Percentiles rank a stretch among this genome's conserved stretches.
Conservation (phyloP, 2,329 filamentous ascomycete species). For the Zasmidium cellare region DNA sequence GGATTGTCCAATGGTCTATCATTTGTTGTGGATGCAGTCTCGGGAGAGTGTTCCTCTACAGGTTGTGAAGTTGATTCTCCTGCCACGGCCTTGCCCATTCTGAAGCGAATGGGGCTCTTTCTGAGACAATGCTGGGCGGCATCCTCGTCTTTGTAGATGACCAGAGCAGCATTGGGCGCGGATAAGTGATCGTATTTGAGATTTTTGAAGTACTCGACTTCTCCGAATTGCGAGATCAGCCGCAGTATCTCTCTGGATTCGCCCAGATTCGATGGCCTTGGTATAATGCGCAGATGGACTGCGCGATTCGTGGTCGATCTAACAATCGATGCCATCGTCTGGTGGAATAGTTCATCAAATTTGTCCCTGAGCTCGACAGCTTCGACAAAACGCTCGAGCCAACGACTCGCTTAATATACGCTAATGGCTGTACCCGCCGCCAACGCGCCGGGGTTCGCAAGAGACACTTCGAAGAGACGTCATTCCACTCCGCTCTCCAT, state of each 20-base stretch:
- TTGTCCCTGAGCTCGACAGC: no score
- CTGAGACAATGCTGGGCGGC: slow-evolving; percentile 44
- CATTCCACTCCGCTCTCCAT: no score
- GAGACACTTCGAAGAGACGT: no score
- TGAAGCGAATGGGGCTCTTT: slow-evolving; percentile 49
- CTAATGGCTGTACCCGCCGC: no score
- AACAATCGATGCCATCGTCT: slow-evolving; percentile 18
- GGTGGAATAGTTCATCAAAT: not conserved
- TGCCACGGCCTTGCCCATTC: slow-evolving; percentile 35
- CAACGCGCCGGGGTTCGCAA: no score
- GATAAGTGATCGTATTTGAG: slow-evolving; percentile 49
- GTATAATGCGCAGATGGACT: slow-evolving; percentile 49
- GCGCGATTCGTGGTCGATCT: slow-evolving; percentile 42
- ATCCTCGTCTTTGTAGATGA: slow-evolving; percentile 46
- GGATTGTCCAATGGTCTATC: not conserved
- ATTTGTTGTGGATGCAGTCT: not conserved
- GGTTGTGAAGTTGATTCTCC: slow-evolving; percentile 11
- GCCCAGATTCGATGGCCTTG: slow-evolving; percentile 48
- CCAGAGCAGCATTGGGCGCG: slow-evolving; percentile 44
- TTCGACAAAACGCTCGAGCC: no score
- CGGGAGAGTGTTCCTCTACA: no score
- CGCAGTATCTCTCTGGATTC: slow-evolving; percentile 52
- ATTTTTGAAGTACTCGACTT: slow-evolving; percentile 49
- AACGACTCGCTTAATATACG: no score
- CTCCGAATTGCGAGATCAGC: slow-evolving; percentile 50